These are phyloP conservation scores for Arthroderma sp. DNA, from an alignment of 2,329 filamentous ascomycete genomes.

Conservation along the genomic window DNA sequence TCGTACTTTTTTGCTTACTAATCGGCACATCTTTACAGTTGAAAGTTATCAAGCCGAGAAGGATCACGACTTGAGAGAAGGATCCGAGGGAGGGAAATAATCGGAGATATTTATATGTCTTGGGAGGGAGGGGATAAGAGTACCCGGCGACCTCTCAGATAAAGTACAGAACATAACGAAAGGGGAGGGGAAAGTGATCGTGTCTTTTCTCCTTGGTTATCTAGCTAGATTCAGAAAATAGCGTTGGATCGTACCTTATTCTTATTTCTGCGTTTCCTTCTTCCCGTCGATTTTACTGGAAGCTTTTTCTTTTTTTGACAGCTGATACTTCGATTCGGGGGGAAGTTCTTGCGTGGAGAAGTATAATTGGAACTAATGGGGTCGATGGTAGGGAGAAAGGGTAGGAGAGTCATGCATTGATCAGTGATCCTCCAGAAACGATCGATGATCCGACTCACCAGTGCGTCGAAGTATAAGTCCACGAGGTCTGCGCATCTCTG, in stretches of 20 bases:
- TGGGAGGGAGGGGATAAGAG: neutral
- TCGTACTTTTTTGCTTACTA: neutral
- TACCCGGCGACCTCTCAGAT: neutral
- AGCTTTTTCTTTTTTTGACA: neutral
- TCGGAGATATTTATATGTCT: neutral
- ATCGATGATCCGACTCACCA: slow-evolving; percentile 21
- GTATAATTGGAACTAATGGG: neutral
- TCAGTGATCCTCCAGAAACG: slow-evolving; percentile 15
- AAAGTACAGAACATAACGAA: neutral
- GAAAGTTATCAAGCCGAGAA: no score
- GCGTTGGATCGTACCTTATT: slow-evolving; percentile 5
- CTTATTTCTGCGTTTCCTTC: neutral
- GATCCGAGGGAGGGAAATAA: neutral
- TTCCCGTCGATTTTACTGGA: neutral
- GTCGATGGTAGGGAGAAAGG: neutral
- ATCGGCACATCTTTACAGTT: no score
- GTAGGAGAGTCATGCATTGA: neutral
- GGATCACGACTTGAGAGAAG: neutral
- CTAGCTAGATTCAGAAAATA: slow-evolving; percentile 1
- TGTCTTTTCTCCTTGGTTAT: neutral
- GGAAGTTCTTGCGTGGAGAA: neutral
- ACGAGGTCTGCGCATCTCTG: neutral
- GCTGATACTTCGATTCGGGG: neutral
- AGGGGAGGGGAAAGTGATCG: neutral
- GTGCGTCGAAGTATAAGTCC: slow-evolving; percentile 9